Percentiles rank a stretch among this genome's conserved stretches.
Conservation (phyloP, 2,329 filamentous ascomycete species). For the Xylariales sp. region DNA sequence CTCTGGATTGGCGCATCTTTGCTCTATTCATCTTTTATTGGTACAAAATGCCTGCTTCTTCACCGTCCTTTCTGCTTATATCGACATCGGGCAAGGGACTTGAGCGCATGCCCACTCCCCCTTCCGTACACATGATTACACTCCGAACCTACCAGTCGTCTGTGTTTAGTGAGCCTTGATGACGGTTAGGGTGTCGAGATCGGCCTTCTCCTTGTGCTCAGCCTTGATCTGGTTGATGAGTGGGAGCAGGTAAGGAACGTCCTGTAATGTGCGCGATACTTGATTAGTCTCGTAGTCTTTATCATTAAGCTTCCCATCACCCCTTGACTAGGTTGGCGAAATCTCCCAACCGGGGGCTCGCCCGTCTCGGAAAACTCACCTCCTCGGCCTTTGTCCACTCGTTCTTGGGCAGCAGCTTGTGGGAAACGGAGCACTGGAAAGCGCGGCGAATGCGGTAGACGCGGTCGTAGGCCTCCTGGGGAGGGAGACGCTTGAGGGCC, state of each 20-base stretch:
- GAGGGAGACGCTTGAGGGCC: constrained; percentile 83
- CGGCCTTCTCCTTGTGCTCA: constrained; percentile 47
- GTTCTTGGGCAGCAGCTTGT: constrained; percentile 60
- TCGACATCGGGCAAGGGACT: too few relatives aligned
- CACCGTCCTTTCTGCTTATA: too few relatives aligned
- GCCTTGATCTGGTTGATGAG: constrained; percentile 47
- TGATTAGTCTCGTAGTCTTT: too few relatives aligned
- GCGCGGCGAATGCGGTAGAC: constrained; percentile 95
- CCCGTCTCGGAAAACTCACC: constrained; percentile 26
- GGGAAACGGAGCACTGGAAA: constrained; percentile 67
- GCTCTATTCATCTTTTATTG: too few relatives aligned
- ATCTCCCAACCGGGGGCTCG: too few relatives aligned
- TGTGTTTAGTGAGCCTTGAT: constrained; percentile 19
- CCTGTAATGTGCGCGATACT: constrained; percentile 31
- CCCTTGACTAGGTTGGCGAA: too few relatives aligned
- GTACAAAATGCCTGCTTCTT: too few relatives aligned
- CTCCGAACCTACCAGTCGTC: too few relatives aligned
- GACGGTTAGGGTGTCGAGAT: constrained; percentile 26
- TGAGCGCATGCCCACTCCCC: too few relatives aligned
- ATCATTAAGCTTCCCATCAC: too few relatives aligned
- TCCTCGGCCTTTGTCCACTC: constrained; percentile 57
- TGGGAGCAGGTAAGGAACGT: constrained; percentile 46
- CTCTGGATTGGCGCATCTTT: too few relatives aligned
- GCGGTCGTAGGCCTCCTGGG: constrained; percentile 92
- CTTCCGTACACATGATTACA: too few relatives aligned